Base-by-base conservation (phyloP, 768 basidiomycete genomes). In the Gyrodon lividus region DNA sequence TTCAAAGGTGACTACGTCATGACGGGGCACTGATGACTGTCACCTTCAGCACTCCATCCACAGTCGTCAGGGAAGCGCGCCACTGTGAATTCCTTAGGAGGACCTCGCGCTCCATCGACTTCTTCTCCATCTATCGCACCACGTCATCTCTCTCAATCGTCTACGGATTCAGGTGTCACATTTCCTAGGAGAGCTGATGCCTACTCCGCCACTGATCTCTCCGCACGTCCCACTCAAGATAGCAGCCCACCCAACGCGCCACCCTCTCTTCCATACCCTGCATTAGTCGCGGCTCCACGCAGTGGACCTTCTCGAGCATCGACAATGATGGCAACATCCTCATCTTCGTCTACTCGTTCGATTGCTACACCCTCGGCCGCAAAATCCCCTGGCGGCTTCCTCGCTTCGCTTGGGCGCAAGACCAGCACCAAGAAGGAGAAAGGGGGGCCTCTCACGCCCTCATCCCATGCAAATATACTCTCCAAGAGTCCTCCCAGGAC, bases 171-270 rank as follows among this genome's bases (percentile, higher is more conserved):
- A 4, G 87, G 89, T 57, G 79, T 78, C 38, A 89, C 89, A 0
- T 92, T 92, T 68, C 89, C 90, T 14, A 78, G 79, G 23, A 83
- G 90, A 24, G 74, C 83, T n/a, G 90, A 92, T 59, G 87, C 90
- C 9, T 83, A 81, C 50, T 74, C 76, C 22, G 90, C 90, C 6
- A 91, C 89, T 3, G 90, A 92, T 65, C 76, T 92, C 12, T 75
- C 83, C 4, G 68, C 76, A 23, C 74, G 70, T 46, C 71, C 50
- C 48, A 70, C 59, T 17, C 72, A 69, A 43, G 82, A 86, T 59
- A 64, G 78, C 48, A 72, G 75, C 13, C 75, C 77, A 1, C 75
- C 85, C n/a, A 78, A 74, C 48, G 69, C 76, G 7, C 81, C 82
- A 0, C 81, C 85, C 0, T 63, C 77, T 5, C 77, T 92, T 34